These are phyloP conservation scores for Physcia stellaris DNA, from an alignment of 495 filamentous ascomycete species.

Conservation along the genomic window DNA sequence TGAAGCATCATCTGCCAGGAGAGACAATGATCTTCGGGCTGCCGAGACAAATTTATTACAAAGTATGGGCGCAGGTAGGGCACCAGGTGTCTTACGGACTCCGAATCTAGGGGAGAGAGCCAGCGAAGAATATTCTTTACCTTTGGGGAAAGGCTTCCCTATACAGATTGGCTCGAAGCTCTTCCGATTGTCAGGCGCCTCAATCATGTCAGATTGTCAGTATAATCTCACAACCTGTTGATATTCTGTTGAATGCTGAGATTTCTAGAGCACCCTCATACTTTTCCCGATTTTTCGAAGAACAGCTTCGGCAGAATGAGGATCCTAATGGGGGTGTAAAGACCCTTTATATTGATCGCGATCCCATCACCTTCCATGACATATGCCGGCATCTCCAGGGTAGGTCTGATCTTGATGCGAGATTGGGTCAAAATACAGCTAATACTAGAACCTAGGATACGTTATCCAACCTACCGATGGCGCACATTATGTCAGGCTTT, in stretches of 20 bases:
- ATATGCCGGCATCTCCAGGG: conserved; percentile 86
- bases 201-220: conserved; percentile 89
- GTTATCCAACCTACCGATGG: conserved; percentile 73
- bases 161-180: conserved; percentile 89
- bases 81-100: conserved; percentile 12
- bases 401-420: conserved; percentile 12
- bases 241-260: conserved; percentile 23
- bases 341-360: conserved; percentile 90
- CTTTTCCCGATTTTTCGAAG: conserved; percentile 87
- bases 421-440: background rate
- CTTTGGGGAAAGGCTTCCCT: conserved; percentile 63
- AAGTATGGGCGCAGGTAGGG: background rate
- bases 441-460: conserved; percentile 44
- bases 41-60: background rate
- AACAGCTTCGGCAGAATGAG: conserved; percentile 57
- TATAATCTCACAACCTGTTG: conserved; percentile 12
- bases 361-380: conserved; percentile 78
- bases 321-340: conserved; percentile 32
- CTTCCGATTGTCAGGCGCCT: conserved; percentile 89
- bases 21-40: background rate
- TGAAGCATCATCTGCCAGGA: background rate
- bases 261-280: conserved; percentile 80
- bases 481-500: conserved; percentile 76
- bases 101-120: conserved; percentile 2
- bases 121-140: conserved; percentile 22